Evolutionary conservation across 1,284 basidiomycete genomes (phyloP).

Genomic region (Cutaneotrichosporon sp.): DNA sequence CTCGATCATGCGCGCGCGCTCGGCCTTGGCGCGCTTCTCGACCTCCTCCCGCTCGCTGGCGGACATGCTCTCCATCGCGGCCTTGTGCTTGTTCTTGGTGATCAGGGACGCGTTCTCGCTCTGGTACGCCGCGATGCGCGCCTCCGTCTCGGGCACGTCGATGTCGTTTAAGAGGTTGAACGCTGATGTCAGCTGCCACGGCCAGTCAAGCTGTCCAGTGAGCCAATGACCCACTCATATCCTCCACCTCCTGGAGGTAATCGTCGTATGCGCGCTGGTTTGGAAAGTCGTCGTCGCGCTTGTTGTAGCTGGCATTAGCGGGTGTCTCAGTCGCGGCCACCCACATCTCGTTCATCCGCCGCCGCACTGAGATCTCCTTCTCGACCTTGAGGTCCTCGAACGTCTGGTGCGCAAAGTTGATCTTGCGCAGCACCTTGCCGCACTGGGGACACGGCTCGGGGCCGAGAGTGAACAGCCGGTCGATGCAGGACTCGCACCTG

Average conservation of each 20-base stretch:
- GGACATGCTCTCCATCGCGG: constrained; percentile 55
- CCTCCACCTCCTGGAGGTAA: constrained; percentile 94
- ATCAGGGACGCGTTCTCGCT: constrained; percentile 77
- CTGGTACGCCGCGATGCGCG: constrained; percentile 74
- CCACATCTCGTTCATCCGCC: constrained; percentile 82
- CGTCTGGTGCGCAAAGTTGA: constrained; percentile 92
- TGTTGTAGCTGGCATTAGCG: constrained; percentile 74
- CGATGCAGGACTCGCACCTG: constrained; percentile 97
- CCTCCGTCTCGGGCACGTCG: constrained; percentile 81
- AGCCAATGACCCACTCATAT: constrained; percentile 72
- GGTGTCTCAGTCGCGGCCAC: constrained; percentile 19
- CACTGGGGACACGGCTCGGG: constrained; percentile 97
- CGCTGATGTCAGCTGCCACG: constrained; percentile 55
- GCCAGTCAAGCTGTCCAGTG: background rate
- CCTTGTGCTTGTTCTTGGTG: constrained; percentile 72
- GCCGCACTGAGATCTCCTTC: constrained; percentile 88
- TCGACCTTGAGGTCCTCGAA: constrained; percentile 97
- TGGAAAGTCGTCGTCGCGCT: constrained; percentile 84
- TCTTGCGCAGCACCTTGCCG: constrained; percentile 82
- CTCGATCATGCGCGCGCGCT: constrained; percentile 60
- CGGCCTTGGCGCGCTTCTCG: constrained; percentile 69
- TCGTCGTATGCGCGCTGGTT: constrained; percentile 87
- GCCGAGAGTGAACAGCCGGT: constrained; percentile 91
- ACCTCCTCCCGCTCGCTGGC: constrained; percentile 68
- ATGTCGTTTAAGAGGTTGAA: constrained; percentile 96